Evolutionary conservation across 2,329 filamentous ascomycete species (phyloP).

Genomic region (Sclerotinia glacialis): DNA sequence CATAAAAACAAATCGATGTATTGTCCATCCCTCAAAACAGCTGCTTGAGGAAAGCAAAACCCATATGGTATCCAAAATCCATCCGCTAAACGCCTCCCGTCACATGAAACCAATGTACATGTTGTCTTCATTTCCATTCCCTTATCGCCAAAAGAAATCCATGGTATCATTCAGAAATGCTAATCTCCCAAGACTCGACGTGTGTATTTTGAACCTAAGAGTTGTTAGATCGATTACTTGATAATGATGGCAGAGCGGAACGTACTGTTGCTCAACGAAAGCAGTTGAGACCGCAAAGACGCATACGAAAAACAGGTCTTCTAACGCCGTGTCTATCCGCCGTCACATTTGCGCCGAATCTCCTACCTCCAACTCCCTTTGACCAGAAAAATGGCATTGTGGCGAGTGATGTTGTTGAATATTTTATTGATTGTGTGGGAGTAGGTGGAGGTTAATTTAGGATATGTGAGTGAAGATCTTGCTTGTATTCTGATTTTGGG

Average conservation of each 20-base stretch:
- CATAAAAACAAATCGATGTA: neutral
- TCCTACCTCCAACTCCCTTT: slow-evolving; percentile 11
- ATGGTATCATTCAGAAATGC: slow-evolving; percentile 2
- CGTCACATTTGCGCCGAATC: slow-evolving; percentile 16
- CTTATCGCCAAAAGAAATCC: neutral
- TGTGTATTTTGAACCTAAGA: neutral
- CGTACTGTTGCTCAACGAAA: slow-evolving; percentile 9
- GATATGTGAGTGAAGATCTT: neutral
- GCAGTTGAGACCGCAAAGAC: slow-evolving; percentile 15
- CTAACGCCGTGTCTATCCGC: slow-evolving; percentile 16
- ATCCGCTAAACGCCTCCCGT: neutral
- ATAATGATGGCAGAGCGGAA: neutral
- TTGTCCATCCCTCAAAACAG: neutral
- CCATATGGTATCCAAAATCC: slow-evolving; percentile 1
- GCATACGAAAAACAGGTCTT: slow-evolving; percentile 12
- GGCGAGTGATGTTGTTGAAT: neutral
- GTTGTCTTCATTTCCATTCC: neutral
- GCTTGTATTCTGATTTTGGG: neutral
- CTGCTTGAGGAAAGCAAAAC: neutral
- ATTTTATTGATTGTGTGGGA: neutral
- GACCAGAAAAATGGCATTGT: slow-evolving; percentile 16
- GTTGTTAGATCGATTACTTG: neutral
- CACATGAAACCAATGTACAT: neutral
- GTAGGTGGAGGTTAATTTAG: neutral
- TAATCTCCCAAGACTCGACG: neutral